Evolutionary conservation across 2,329 filamentous ascomycete genomes (phyloP), one percentile per base, ranked within the genome.

Genomic region (Verticillium dahliae): DNA sequence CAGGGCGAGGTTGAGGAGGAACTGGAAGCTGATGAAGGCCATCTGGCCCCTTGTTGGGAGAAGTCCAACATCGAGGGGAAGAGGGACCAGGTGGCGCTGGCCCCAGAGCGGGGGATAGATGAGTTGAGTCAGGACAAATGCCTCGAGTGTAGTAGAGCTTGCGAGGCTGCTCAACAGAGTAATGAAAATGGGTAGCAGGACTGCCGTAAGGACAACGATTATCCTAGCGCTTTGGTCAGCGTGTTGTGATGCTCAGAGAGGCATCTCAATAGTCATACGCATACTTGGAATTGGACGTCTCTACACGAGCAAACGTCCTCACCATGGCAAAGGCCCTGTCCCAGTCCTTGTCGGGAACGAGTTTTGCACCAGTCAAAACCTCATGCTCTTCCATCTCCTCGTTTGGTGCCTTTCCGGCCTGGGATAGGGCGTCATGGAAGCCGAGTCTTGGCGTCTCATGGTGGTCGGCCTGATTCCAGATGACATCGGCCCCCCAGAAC

Each of bases 91-190:
- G 57, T 77, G 74, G 4, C 62, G 65, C 5, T 57, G 65, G 2
- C 74, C 73, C n/a, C 68, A 71, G 6, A 69, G 45, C 0, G 73
- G 69, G 0, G 75, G 74, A 22, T 73, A 66, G 37, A 72, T 66
- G 34, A 74, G 41, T 37, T 72, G 63, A 52, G 58, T 57, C 55
- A 62, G 34, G 22, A 58, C 4, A 50, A 50, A 60, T 0, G 61
- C 50, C 18, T 57, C 45, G 34, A 55, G 60, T 6, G 11, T 45
- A 0, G 62, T 64, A 2, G 73, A 70, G 7, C 68, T 65, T 0
- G 74, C 70, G 1, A 77, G n/a, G 63, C 73, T 74, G 14, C 74
- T 71, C n/a, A 73, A 56, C 0, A 76, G 64, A 1, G 75, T 76
- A 0, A 73, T 60, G 6, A 64, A 45, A 14, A 75, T 65, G 3